phyloP scores from a whole-genome alignment of 2,329 filamentous ascomycete genomes.

The Ceratocystis huliohia region DNA sequence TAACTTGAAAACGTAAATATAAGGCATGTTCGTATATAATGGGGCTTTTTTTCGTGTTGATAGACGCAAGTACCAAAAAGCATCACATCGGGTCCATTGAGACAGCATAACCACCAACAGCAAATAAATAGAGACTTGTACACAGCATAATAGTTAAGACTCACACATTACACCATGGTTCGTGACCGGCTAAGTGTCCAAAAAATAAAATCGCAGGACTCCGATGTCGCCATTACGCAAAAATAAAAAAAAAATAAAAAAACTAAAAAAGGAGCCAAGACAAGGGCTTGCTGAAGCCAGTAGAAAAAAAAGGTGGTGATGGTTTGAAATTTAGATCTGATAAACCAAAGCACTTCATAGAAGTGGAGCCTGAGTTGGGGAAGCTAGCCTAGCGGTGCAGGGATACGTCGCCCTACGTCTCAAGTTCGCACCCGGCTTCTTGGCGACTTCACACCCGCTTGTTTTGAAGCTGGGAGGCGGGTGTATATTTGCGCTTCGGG shows the following conservation, averaged over 20 bases:
- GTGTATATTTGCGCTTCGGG: slow-evolving; percentile 4
- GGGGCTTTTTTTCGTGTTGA: too few relatives aligned
- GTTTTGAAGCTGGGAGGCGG: neutral
- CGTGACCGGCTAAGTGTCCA: neutral
- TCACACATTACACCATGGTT: neutral
- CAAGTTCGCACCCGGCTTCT: neutral
- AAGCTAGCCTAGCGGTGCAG: neutral
- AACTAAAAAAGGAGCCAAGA: neutral
- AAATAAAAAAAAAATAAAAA: neutral
- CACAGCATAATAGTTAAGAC: neutral
- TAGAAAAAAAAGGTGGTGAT: slow-evolving; percentile 15
- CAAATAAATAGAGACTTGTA: neutral
- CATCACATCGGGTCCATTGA: too few relatives aligned
- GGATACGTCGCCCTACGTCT: neutral
- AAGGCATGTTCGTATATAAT: neutral
- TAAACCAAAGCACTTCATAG: slow-evolving; percentile 9
- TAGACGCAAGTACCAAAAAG: too few relatives aligned
- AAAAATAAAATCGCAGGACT: neutral
- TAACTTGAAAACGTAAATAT: neutral
- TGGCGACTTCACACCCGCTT: neutral
- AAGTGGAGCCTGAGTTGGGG: neutral
- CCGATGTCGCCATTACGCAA: slow-evolving; percentile 12
- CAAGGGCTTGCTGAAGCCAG: neutral
- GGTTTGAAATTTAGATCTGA: slow-evolving; percentile 15
- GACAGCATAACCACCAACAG: neutral